A percentile compares a stretch with the other conserved stretches of the same genome.
Evolutionary conservation across 1,139 yeast genomes (phyloP).

Genomic region (Kazachstania sp.): DNA sequence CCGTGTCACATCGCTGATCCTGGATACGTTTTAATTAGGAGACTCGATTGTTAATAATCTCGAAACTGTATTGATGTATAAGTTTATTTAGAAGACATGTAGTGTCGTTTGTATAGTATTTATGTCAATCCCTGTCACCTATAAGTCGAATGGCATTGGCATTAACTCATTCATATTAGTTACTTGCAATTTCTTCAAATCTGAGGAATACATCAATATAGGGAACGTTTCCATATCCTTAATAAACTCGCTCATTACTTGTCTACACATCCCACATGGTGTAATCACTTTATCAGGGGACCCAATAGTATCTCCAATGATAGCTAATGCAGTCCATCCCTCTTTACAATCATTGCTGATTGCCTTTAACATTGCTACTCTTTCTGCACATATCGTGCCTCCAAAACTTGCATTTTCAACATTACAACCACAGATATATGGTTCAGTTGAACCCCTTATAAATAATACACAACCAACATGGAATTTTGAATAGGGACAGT

Average conservation of each 20-base stretch:
- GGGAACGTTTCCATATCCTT: constrained; percentile 35
- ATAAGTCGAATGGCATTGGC: constrained; percentile 28
- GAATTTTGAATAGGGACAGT: constrained; percentile 79
- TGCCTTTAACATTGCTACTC: constrained; percentile 67
- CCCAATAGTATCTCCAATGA: constrained; percentile 53
- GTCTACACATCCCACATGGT: constrained; percentile 95
- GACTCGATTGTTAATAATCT: no score
- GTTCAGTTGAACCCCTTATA: constrained; percentile 34
- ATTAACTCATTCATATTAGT: constrained; percentile 39
- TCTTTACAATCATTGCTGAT: constrained; percentile 45
- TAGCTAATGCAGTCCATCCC: constrained; percentile 38
- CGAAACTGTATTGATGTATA: no score
- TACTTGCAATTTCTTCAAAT: background rate
- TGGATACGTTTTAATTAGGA: no score
- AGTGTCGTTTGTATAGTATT: no score
- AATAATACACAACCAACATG: constrained; percentile 76
- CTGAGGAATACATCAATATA: constrained; percentile 43
- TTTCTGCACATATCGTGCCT: constrained; percentile 85
- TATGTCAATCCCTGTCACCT: background rate
- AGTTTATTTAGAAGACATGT: no score
- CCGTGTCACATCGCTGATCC: no score
- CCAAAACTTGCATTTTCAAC: constrained; percentile 91
- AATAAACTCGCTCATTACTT: constrained; percentile 70
- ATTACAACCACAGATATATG: constrained; percentile 56
- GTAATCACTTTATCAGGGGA: constrained; percentile 44